Evolutionary conservation across 352 stramenopile genomes (phyloP), one percentile per base, ranked within the genome.

Genomic region (Aphanomyces astaci): DNA sequence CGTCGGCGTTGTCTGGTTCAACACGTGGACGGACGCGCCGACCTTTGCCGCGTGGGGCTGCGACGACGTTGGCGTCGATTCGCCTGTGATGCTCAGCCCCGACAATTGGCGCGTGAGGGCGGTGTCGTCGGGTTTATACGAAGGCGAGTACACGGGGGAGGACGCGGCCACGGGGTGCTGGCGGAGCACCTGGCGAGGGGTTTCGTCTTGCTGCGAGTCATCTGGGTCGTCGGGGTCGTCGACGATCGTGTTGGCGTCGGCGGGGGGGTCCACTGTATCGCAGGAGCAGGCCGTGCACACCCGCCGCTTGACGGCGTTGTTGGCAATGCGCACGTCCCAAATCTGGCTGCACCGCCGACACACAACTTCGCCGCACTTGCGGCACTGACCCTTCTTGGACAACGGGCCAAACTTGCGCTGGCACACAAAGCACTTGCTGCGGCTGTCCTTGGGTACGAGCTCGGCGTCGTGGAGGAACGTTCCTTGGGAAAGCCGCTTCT

Each of bases 361-460:
- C 22, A 90, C 78, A 24, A 92, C 83, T 76, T 92, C 80, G 22
- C 83, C 80, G 57, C 83, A 92, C 67, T 82, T 86, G 64, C 81
- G 79, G 64, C 83, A 92, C 25, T 77, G 75, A 9, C 75, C 53
- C 57, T 92, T 92, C 0, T 78, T 79, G 22, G 72, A 80, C 19
- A 92, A 73, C 30, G 87, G 40, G 0, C 78, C 76, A 66, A 92
- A 92, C 62, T 82, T 84, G 51, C 67, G 51, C 5, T 75, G 71
- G 60, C 83, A 92, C 22, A 89, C 39, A 68, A 81, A 73, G 70
- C 83, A 92, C n/a, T 78, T 82, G 33, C 72, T 76, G 15, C 83
- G 81, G 51, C 79, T 66, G 5, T 65, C 77, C 73, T 83, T 87
- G 13, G 78, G 80, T 33, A 89, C 80, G 19, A 92, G 76, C 65